phyloP scores from a whole-genome alignment of 2,329 filamentous ascomycete genomes.

The Ceratocystis ficicola region DNA sequence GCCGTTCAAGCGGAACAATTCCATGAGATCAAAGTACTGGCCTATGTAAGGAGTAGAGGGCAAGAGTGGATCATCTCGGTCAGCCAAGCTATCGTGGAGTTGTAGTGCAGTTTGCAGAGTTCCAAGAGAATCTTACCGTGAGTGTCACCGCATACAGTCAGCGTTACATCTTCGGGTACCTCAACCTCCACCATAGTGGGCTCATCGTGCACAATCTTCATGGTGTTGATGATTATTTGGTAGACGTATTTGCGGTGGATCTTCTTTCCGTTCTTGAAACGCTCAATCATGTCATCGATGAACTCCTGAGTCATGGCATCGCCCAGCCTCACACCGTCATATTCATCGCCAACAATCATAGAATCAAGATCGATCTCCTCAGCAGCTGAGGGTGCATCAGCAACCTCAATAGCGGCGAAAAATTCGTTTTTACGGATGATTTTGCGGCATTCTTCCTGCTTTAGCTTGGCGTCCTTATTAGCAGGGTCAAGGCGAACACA shows the following conservation, averaged over 20 bases:
- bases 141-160: slow-evolving; percentile 95
- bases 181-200: slow-evolving; percentile 93
- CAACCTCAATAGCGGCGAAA: slow-evolving; percentile 85
- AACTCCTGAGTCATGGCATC: slow-evolving; percentile 91
- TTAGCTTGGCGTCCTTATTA: slow-evolving; percentile 84
- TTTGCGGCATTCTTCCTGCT: slow-evolving; percentile 87
- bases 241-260: slow-evolving; percentile 94
- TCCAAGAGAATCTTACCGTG: slow-evolving; percentile 53
- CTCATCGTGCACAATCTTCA: slow-evolving; percentile 81
- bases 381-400: slow-evolving; percentile 82
- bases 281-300: slow-evolving; percentile 89
- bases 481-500: slow-evolving; percentile 76
- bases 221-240: slow-evolving; percentile 84
- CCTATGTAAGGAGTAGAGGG: slow-evolving; percentile 38
- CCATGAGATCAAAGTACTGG: slow-evolving; percentile 94
- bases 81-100: background rate
- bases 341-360: slow-evolving; percentile 69
- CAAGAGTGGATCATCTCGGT: slow-evolving; percentile 23
- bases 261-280: slow-evolving; percentile 94
- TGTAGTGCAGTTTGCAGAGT: background rate
- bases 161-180: slow-evolving; percentile 60
- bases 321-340: slow-evolving; percentile 70
- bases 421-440: slow-evolving; percentile 86
- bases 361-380: slow-evolving; percentile 79
- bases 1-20: slow-evolving; percentile 88